Evolutionary conservation across 352 stramenopile genomes (phyloP).

Genomic region (Lagenidium giganteum): DNA sequence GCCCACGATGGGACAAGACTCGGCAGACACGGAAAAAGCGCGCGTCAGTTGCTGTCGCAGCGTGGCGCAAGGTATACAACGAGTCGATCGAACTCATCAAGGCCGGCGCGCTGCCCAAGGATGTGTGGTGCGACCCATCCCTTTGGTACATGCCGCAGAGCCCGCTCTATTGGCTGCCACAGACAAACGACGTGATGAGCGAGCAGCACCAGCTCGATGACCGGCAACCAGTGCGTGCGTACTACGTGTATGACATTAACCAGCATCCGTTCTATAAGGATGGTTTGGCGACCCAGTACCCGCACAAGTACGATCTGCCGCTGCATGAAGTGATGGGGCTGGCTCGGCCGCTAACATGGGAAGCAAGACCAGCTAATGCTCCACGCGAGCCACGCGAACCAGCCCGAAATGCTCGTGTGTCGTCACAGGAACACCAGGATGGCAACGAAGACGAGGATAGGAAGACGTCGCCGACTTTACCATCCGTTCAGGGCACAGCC

Average conservation of each 20-base stretch:
- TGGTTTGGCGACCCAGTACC: conserved; percentile 13
- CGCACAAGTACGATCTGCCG: conserved; percentile 11
- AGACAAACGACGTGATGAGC: conserved; percentile 13
- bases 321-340: conserved; percentile 3
- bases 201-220: conserved; percentile 23
- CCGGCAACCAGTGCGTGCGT: conserved; percentile 21
- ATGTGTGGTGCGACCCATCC: conserved; percentile 36
- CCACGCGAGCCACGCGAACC: too few relatives aligned
- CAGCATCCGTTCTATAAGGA: conserved; percentile 26
- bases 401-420: too few relatives aligned
- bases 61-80: conserved; percentile 37
- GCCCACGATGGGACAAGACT: conserved; percentile 29
- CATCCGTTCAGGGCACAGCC: too few relatives aligned
- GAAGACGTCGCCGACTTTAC: too few relatives aligned
- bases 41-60: conserved; percentile 26
- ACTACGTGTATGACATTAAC: conserved; percentile 12
- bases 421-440: too few relatives aligned
- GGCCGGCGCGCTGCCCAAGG: conserved; percentile 21
- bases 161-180: conserved; percentile 33
- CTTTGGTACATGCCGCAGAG: conserved; percentile 42
- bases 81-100: conserved; percentile 42
- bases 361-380: too few relatives aligned
- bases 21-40: conserved; percentile 32
- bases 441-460: too few relatives aligned
- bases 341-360: too few relatives aligned